Conservation (phyloP, 1,139 yeast genomes). For the Candida sp. region DNA sequence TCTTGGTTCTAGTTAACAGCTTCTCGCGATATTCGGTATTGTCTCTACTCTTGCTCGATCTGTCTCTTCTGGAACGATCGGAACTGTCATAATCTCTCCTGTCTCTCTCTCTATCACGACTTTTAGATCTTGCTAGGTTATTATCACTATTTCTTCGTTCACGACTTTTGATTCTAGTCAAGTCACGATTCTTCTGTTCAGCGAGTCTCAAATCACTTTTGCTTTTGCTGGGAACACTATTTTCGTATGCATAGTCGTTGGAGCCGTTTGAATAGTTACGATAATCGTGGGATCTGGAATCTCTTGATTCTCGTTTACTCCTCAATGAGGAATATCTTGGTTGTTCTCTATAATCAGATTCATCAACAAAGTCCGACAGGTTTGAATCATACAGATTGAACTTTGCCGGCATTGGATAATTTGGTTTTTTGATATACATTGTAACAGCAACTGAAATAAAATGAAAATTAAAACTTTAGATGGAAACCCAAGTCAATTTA, state of each 20-base stretch:
- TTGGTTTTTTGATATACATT: constrained; percentile 1
- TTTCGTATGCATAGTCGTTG: not conserved
- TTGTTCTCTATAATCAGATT: not conserved
- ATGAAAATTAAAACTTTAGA: no score
- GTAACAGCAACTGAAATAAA: not conserved
- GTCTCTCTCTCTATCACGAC: not conserved
- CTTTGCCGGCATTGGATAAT: not conserved
- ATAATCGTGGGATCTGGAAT: not conserved
- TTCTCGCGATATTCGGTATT: not conserved
- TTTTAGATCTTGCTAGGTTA: not conserved
- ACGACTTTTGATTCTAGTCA: not conserved
- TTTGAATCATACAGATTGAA: not conserved
- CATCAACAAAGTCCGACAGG: not conserved
- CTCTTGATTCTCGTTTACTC: no score
- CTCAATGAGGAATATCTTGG: not conserved
- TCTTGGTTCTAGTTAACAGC: not conserved
- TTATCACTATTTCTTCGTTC: not conserved
- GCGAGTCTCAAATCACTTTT: not conserved
- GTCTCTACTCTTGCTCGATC: not conserved
- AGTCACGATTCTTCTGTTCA: not conserved
- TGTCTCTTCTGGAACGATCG: not conserved
- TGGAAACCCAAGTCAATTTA: no score
- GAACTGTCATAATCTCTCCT: not conserved
- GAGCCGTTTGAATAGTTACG: not conserved
- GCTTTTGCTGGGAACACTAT: not conserved